Evolutionary conservation across 1,139 yeast genomes (phyloP).

Genomic region (Scheffersomyces lignicola): DNA sequence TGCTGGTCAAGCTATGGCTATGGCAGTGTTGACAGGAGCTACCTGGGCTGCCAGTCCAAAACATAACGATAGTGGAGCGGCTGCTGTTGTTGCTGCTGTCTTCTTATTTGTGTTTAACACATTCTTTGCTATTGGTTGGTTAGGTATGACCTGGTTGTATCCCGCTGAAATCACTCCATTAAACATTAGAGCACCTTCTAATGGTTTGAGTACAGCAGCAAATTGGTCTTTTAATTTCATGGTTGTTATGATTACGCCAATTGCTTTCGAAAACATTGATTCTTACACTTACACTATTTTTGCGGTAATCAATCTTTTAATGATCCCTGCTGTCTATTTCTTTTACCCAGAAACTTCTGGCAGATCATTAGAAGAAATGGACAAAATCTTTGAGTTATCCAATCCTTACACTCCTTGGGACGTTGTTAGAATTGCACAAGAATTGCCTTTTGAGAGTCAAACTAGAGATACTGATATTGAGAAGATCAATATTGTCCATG

Average conservation of each 20-base stretch:
- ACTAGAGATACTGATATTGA: conserved; percentile 3
- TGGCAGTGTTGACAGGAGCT: conserved; percentile 30
- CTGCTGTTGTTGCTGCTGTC: conserved; percentile 34
- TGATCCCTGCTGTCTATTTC: conserved; percentile 56
- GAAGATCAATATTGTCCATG: conserved; percentile 2
- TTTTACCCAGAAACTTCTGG: conserved; percentile 65
- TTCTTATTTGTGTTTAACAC: conserved; percentile 36
- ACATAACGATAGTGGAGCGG: conserved; percentile 13
- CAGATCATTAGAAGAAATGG: conserved; percentile 60
- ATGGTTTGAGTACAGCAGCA: conserved; percentile 8
- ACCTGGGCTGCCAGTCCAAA: conserved; percentile 23
- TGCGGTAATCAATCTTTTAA: conserved; percentile 42
- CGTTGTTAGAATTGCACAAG: conserved; percentile 7
- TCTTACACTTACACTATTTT: conserved; percentile 35
- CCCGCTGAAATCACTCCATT: conserved; percentile 20
- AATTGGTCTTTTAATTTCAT: conserved; percentile 13
- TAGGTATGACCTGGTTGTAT: conserved; percentile 37
- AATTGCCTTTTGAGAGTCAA: conserved; percentile 5
- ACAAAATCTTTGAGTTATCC: conserved; percentile 29
- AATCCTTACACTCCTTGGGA: conserved; percentile 8
- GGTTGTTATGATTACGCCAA: conserved; percentile 32
- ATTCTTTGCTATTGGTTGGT: conserved; percentile 31
- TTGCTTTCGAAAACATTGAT: conserved; percentile 30
- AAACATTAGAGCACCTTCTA: conserved; percentile 18
- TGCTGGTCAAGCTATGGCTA: conserved; percentile 38